A percentile compares a stretch with the other conserved stretches of the same genome.
phyloP scores from a whole-genome alignment of 1,139 yeast genomes.

The Candida freyschussii region DNA sequence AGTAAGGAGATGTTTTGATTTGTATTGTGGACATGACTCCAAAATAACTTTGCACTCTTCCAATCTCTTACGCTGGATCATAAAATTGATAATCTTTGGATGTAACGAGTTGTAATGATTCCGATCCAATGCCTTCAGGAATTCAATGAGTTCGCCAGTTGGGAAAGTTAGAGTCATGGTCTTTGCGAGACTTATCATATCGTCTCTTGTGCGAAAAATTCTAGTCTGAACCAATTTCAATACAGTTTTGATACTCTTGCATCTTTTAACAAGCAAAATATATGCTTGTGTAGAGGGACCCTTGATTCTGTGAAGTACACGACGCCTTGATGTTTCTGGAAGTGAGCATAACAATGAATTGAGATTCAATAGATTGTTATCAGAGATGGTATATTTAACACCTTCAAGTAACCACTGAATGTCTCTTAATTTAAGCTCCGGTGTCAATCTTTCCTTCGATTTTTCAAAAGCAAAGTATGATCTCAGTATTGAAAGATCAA shows the following conservation, averaged over 20 bases:
- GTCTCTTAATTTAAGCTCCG: slow-evolving; percentile 6
- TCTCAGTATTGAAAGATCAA: slow-evolving; percentile 7
- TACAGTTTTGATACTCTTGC: slow-evolving; percentile 3
- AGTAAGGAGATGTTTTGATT: slow-evolving; percentile 5
- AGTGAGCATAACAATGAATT: slow-evolving; percentile 2
- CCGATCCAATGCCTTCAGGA: slow-evolving; percentile 1
- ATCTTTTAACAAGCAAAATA: slow-evolving; percentile 2
- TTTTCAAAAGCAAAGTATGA: background rate
- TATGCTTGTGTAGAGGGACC: slow-evolving; percentile 5
- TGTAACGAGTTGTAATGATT: slow-evolving; percentile 1
- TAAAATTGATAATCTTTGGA: background rate
- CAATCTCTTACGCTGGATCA: slow-evolving; percentile 1
- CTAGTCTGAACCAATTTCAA: background rate
- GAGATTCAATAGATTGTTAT: slow-evolving; percentile 6
- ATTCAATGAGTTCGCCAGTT: slow-evolving; percentile 5
- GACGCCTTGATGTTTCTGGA: slow-evolving; percentile 3
- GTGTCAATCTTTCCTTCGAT: slow-evolving; percentile 4
- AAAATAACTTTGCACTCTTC: slow-evolving; percentile 1
- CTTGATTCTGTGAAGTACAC: slow-evolving; percentile 2
- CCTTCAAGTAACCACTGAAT: slow-evolving; percentile 7
- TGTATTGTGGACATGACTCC: slow-evolving; percentile 3
- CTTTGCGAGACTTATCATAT: slow-evolving; percentile 4
- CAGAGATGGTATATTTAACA: slow-evolving; percentile 4
- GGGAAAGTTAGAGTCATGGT: slow-evolving; percentile 3
- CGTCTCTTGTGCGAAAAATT: slow-evolving; percentile 4